Percentiles rank a stretch among this genome's conserved stretches.
Evolutionary conservation across 805 yeast species (phyloP).

Genomic region (Barnettozyma californica): DNA sequence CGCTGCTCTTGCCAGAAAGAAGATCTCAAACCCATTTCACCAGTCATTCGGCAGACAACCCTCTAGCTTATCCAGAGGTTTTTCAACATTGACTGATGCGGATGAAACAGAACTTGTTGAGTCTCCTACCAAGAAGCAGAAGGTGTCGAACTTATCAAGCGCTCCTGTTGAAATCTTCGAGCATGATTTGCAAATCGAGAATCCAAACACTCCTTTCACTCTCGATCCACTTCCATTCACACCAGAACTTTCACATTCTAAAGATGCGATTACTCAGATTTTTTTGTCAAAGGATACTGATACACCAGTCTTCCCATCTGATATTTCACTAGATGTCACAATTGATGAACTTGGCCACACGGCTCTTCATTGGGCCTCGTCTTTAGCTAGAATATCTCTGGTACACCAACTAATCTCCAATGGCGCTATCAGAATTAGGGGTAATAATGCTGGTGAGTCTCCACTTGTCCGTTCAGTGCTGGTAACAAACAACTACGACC

Average conservation of each 20-base stretch:
- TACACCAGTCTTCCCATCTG: slow-evolving; percentile 22
- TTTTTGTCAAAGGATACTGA: slow-evolving; percentile 40
- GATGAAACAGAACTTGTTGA: slow-evolving; percentile 23
- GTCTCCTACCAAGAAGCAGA: slow-evolving; percentile 36
- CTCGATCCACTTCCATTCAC: slow-evolving; percentile 38
- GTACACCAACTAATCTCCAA: slow-evolving; percentile 62
- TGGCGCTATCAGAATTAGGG: slow-evolving; percentile 65
- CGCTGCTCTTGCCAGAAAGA: slow-evolving; percentile 32
- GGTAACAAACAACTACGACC: slow-evolving; percentile 79
- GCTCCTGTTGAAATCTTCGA: slow-evolving; percentile 25
- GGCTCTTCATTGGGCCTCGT: slow-evolving; percentile 93
- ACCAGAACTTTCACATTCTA: slow-evolving; percentile 34
- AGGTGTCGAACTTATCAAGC: slow-evolving; percentile 8
- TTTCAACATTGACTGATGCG: slow-evolving; percentile 30
- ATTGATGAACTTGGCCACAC: slow-evolving; percentile 93
- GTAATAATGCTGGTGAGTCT: slow-evolving; percentile 84
- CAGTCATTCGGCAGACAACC: slow-evolving; percentile 20
- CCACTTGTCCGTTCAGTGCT: slow-evolving; percentile 78
- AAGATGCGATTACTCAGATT: slow-evolving; percentile 43
- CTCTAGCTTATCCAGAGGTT: slow-evolving; percentile 20
- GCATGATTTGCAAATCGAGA: slow-evolving; percentile 34
- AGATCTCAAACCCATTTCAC: slow-evolving; percentile 13
- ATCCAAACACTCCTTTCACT: slow-evolving; percentile 44
- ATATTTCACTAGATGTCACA: slow-evolving; percentile 69
- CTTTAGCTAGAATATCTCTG: slow-evolving; percentile 71